Evolutionary conservation across 257 asterid species (phyloP).

Genomic region (Solanum dulcamara): DNA sequence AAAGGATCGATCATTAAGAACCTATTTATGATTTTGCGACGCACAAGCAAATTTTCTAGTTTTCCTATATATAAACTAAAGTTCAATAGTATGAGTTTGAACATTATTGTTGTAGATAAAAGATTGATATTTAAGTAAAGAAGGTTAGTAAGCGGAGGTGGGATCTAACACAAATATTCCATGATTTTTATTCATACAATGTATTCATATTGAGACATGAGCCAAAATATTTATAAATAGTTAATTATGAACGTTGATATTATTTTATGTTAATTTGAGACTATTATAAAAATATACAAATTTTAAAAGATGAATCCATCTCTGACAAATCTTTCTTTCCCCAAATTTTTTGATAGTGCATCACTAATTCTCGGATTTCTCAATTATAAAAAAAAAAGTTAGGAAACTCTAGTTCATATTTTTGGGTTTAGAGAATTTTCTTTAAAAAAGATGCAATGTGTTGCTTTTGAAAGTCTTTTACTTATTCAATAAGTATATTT

Average conservation of each 20-base stretch:
- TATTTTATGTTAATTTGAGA: not conserved
- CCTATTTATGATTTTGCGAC: too few species aligned
- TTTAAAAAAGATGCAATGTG: not conserved
- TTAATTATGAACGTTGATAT: not conserved
- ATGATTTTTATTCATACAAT: not conserved
- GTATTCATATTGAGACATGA: not conserved
- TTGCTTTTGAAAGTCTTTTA: not conserved
- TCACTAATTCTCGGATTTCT: not conserved
- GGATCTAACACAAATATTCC: not conserved
- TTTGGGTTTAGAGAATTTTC: too few species aligned
- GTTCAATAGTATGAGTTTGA: too few species aligned
- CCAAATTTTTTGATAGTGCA: not conserved
- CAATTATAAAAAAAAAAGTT: not conserved
- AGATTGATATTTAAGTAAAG: not conserved
- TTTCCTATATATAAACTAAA: too few species aligned
- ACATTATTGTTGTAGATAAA: not conserved
- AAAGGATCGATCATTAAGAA: too few species aligned
- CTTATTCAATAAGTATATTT: too few species aligned
- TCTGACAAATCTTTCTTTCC: not conserved
- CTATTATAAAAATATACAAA: not conserved
- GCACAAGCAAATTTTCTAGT: too few species aligned
- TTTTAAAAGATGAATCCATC: not conserved
- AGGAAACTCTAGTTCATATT: too few species aligned
- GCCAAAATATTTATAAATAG: not conserved
- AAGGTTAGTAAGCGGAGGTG: too few species aligned